Percentiles rank a stretch among this genome's conserved stretches.
Evolutionary conservation across 2,329 filamentous ascomycete species (phyloP).

Genomic region (Rutstroemia sp.): DNA sequence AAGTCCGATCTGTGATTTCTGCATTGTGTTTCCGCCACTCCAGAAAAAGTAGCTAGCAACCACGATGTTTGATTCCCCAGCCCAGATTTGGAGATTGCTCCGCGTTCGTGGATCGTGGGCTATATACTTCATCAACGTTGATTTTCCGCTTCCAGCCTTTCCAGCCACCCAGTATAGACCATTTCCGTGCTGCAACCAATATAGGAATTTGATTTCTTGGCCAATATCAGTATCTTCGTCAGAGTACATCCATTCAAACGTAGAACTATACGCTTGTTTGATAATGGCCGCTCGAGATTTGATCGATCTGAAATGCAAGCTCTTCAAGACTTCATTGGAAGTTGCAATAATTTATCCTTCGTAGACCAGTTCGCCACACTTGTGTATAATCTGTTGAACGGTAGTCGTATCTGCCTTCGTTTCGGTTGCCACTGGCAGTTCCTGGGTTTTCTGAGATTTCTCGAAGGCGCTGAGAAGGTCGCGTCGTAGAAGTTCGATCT

Average conservation of each 20-base stretch:
- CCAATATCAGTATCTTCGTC: background rate
- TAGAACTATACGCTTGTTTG: conserved; percentile 1
- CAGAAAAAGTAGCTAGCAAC: conserved; percentile 40
- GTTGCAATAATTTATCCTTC: background rate
- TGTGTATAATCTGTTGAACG: background rate
- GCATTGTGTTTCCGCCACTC: conserved; percentile 32
- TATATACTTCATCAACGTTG: conserved; percentile 18
- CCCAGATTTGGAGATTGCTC: conserved; percentile 24
- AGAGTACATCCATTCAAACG: conserved; percentile 13
- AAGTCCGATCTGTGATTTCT: conserved; percentile 10
- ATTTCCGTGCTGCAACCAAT: conserved; percentile 11
- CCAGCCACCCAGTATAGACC: conserved; percentile 18
- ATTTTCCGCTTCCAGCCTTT: conserved; percentile 14
- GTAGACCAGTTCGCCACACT: background rate
- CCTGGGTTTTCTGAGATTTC: background rate
- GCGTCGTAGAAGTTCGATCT: background rate
- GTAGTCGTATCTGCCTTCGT: too few relatives aligned
- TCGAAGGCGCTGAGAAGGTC: background rate
- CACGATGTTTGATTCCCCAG: conserved; percentile 5
- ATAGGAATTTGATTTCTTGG: background rate
- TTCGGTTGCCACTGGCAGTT: too few relatives aligned
- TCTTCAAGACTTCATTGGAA: background rate
- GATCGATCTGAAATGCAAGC: background rate
- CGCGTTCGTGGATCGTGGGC: background rate
- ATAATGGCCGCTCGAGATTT: conserved; percentile 3